Conservation (phyloP, 1,139 yeast species). For the Schwanniomyces etchellsii region DNA sequence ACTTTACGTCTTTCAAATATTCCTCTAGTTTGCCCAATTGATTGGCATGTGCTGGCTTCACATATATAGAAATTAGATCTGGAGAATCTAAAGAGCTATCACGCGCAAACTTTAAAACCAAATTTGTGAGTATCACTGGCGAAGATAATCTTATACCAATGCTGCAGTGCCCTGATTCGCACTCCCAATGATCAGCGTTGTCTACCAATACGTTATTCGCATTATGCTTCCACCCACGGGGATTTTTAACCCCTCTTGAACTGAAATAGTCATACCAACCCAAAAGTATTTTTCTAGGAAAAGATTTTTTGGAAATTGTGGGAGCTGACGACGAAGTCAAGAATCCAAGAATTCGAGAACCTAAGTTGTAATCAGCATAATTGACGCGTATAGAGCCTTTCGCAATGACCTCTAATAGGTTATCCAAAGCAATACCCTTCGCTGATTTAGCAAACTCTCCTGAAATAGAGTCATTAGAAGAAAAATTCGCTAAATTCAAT, state of each 20-base stretch:
- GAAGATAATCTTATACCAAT: constrained; percentile 32
- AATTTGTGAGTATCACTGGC: constrained; percentile 31
- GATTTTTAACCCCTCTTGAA: constrained; percentile 17
- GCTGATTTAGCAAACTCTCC: constrained; percentile 8
- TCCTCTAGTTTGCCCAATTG: constrained; percentile 12
- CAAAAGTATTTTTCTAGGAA: constrained; percentile 22
- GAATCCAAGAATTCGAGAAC: constrained; percentile 38
- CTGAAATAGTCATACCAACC: constrained; percentile 39
- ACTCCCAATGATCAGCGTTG: constrained; percentile 30
- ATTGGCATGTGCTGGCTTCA: constrained; percentile 22
- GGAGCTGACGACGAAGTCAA: constrained; percentile 19
- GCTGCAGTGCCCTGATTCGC: constrained; percentile 23
- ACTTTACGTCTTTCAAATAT: constrained; percentile 15
- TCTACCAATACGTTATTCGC: constrained; percentile 37
- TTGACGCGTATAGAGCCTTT: constrained; percentile 34
- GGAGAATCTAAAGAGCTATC: constrained; percentile 7
- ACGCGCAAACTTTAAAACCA: constrained; percentile 26
- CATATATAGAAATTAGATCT: constrained; percentile 9
- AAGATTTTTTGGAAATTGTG: constrained; percentile 7
- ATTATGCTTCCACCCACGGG: constrained; percentile 25
- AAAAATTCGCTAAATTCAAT: constrained; percentile 8
- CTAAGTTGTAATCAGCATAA: constrained; percentile 37
- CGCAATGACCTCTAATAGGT: constrained; percentile 28
- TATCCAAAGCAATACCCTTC: constrained; percentile 16
- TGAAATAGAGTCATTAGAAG: constrained; percentile 1